Base-by-base conservation (phyloP, 2,329 filamentous ascomycete species). In the Whalleya microplaca region DNA sequence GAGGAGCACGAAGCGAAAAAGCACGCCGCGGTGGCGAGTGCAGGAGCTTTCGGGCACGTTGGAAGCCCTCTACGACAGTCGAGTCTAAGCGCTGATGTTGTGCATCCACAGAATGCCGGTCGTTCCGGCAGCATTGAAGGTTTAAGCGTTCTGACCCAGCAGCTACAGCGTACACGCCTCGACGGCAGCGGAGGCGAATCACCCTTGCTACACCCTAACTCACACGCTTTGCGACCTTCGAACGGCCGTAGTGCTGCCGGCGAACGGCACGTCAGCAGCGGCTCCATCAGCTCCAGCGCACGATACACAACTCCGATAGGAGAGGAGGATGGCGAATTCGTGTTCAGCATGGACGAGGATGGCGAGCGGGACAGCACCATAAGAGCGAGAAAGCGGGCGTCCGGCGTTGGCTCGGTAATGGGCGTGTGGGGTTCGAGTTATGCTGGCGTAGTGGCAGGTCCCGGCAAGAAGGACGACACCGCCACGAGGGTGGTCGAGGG, bases 331-430 rank as follows among this genome's bases (percentile, higher is more conserved):
- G 77, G 82, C 3, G 80, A 84, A 21, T 86, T 87, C 62, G 82
- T 88, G 14, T 88, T 88, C 68, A 83, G 76, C 66, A 87, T 88
- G 84, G 85, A 88, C 63, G 83, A 85, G 53, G 83, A 84, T 21
- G 82, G 83, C 20, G 83, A 85, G 29, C 74, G 79, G 20, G 74
- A 80, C 40, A 72, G 72, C 10, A 74, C 76, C 18, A 72, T 75
- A 53, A 74, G 76, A 42, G 75, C 76, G 9, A 73, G 79, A 49
- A 84, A 83, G 71, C 78, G 81, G 53, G 75, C 71, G 1, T 81
- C 81, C 2, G 78, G 76, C 4, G 77, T 72, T 56, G 66, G 62
- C 51, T 67, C 66, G 18, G 64, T 64, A 46, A 63, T 66, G 62
- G 48, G 61, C 20, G 47, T 62, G 20, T 73, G 69, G 66, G 64